A percentile compares a stretch with the other conserved stretches of the same genome.
Conservation (phyloP, 345 rosid species). For the Turnera subulata region DNA sequence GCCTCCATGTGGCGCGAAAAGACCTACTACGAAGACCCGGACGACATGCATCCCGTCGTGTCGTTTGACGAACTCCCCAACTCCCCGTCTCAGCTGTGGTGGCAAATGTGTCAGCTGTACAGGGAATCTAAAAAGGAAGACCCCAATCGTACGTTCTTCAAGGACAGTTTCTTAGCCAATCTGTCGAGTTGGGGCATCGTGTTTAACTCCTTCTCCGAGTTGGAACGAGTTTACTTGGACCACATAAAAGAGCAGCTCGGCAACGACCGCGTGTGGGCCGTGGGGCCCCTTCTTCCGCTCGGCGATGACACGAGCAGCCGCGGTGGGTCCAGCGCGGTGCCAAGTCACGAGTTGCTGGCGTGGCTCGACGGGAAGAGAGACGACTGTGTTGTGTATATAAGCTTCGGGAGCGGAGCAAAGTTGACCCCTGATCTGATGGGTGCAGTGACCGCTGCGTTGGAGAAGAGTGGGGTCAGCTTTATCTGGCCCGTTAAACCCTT, state of each 20-base stretch:
- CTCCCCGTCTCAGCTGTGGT: slow-evolving; percentile 41
- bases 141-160: slow-evolving; percentile 32
- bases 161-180: slow-evolving; percentile 31
- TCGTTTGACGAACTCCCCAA: slow-evolving; percentile 44
- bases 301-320: slow-evolving; percentile 22
- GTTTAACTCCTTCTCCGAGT: slow-evolving; percentile 39
- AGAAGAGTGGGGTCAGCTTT: slow-evolving; percentile 45
- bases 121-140: slow-evolving; percentile 21
- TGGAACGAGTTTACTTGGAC: slow-evolving; percentile 41
- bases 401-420: slow-evolving; percentile 61
- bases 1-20: slow-evolving; percentile 31
- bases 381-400: slow-evolving; percentile 52
- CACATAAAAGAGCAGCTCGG: slow-evolving; percentile 36
- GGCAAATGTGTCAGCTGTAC: slow-evolving; percentile 50
- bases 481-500: slow-evolving; percentile 54
- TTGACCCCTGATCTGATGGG: slow-evolving; percentile 38
- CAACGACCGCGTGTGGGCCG: slow-evolving; percentile 43
- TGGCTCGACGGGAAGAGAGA: slow-evolving; percentile 57
- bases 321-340: neutral
- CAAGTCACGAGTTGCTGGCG: slow-evolving; percentile 13
- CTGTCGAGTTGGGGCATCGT: slow-evolving; percentile 39
- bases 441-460: slow-evolving; percentile 52
- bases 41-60: slow-evolving; percentile 22
- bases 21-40: no score
- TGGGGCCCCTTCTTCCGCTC: slow-evolving; percentile 49